These are phyloP conservation scores for Mallotus nudiflorus DNA, from an alignment of 345 rosid species.

Conservation along the genomic window DNA sequence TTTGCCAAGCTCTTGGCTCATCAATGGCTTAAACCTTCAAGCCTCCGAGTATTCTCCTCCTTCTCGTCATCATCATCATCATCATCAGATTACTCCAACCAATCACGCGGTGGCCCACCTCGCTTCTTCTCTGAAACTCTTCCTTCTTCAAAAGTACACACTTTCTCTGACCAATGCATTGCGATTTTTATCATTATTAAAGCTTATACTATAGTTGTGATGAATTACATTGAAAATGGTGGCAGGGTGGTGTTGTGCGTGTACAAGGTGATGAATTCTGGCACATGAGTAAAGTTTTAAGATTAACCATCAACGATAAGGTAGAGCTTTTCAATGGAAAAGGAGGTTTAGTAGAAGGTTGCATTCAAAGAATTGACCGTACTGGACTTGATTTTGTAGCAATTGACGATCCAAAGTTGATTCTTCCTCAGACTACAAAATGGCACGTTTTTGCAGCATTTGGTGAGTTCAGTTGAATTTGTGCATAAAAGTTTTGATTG, in stretches of 20 bases:
- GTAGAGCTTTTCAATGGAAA: slow-evolving; percentile 94
- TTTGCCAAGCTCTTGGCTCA: slow-evolving; percentile 30
- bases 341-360: slow-evolving; percentile 70
- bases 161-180: neutral
- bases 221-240: neutral
- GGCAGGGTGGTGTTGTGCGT: slow-evolving; percentile 67
- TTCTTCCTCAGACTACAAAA: slow-evolving; percentile 52
- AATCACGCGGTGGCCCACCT: slow-evolving; percentile 81
- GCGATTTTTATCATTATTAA: too few species aligned
- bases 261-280: slow-evolving; percentile 83
- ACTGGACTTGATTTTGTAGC: slow-evolving; percentile 68
- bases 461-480: slow-evolving; percentile 44
- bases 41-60: slow-evolving; percentile 39
- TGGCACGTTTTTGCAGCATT: slow-evolving; percentile 92
- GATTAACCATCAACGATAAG: slow-evolving; percentile 62
- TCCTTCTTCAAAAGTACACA: slow-evolving; percentile 61
- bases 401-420: slow-evolving; percentile 50
- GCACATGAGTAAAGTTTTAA: slow-evolving; percentile 80
- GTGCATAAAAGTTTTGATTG: neutral
- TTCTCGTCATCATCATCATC: too few species aligned
- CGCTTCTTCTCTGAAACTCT: slow-evolving; percentile 78
- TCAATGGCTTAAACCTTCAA: slow-evolving; percentile 35
- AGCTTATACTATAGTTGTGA: neutral
- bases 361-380: slow-evolving; percentile 59
- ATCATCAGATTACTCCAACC: slow-evolving; percentile 46